Conservation (phyloP, 495 filamentous ascomycete species). For the Xylona heveae region DNA sequence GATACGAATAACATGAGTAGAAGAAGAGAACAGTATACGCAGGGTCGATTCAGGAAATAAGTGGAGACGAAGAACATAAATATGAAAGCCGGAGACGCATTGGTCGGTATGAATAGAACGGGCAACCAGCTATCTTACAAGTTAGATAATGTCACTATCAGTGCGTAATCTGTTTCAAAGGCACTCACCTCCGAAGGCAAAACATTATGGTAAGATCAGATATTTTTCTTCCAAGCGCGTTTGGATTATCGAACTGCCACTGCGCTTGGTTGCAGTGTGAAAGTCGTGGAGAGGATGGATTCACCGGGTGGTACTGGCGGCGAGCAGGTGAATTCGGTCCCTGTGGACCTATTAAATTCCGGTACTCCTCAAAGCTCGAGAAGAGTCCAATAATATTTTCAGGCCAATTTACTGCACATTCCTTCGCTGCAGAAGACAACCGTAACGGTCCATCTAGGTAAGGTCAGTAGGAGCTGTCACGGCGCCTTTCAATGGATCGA, state of each 20-base stretch:
- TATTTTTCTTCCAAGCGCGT: neutral
- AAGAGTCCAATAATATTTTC: too few species aligned
- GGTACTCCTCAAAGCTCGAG: too few species aligned
- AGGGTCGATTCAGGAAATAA: conserved; percentile 76
- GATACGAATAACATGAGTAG: conserved; percentile 76
- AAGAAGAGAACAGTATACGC: conserved; percentile 76
- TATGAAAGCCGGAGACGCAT: conserved; percentile 68
- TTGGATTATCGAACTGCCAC: neutral
- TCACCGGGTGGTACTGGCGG: neutral
- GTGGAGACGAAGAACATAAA: conserved; percentile 78
- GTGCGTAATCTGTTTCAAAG: conserved; percentile 4
- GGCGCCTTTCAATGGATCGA: too few species aligned
- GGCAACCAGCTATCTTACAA: conserved; percentile 36
- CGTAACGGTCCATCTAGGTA: too few species aligned
- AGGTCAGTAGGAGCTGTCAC: too few species aligned
- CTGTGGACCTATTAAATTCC: too few species aligned
- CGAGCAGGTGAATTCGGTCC: too few species aligned
- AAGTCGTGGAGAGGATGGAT: neutral
- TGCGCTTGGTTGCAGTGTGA: neutral
- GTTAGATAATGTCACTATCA: neutral
- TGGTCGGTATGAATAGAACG: conserved; percentile 54
- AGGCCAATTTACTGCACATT: too few species aligned
- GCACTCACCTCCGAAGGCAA: neutral
- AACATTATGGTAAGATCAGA: neutral
- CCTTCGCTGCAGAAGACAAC: too few species aligned